Conservation (phyloP, 2,329 filamentous ascomycete genomes). For the Aspergillaceae sp. region DNA sequence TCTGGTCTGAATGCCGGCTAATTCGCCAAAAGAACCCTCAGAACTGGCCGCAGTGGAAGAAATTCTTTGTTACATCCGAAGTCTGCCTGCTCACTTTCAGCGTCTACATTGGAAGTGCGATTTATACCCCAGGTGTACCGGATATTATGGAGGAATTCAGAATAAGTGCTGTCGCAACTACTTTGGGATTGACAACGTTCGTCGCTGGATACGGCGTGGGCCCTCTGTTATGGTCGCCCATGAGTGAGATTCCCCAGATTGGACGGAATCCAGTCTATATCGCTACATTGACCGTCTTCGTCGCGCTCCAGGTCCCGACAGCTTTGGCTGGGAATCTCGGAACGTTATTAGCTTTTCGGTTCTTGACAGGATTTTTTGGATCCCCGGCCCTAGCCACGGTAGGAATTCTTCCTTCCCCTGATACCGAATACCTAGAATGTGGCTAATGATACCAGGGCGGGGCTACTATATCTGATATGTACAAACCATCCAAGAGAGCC, state of each 20-base stretch:
- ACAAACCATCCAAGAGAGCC: constrained; percentile 28
- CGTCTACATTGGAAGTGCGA: constrained; percentile 43
- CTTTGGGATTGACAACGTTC: constrained; percentile 42
- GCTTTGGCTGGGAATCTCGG: constrained; percentile 41
- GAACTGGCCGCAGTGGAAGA: constrained; percentile 39
- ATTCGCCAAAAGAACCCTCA: constrained; percentile 29
- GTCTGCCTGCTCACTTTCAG: constrained; percentile 42
- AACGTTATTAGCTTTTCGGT: constrained; percentile 44
- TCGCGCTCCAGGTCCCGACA: constrained; percentile 41
- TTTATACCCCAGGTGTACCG: constrained; percentile 40
- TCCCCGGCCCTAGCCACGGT: constrained; percentile 34
- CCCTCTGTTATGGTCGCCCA: constrained; percentile 34
- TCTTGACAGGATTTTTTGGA: constrained; percentile 44
- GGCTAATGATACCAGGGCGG: constrained; percentile 19
- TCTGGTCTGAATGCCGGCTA: too few relatives aligned
- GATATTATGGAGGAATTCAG: constrained; percentile 35
- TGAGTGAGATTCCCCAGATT: constrained; percentile 42
- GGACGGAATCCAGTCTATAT: constrained; percentile 44
- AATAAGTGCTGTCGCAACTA: constrained; percentile 37
- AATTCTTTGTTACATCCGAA: constrained; percentile 38
- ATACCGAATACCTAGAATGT: neutral
- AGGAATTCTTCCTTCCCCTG: neutral
- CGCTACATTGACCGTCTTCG: constrained; percentile 39
- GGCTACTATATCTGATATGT: constrained; percentile 35
- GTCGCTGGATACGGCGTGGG: constrained; percentile 43